These are phyloP conservation scores for Fusarium sororula DNA, from an alignment of 2,329 filamentous ascomycete genomes.

Conservation along the genomic window DNA sequence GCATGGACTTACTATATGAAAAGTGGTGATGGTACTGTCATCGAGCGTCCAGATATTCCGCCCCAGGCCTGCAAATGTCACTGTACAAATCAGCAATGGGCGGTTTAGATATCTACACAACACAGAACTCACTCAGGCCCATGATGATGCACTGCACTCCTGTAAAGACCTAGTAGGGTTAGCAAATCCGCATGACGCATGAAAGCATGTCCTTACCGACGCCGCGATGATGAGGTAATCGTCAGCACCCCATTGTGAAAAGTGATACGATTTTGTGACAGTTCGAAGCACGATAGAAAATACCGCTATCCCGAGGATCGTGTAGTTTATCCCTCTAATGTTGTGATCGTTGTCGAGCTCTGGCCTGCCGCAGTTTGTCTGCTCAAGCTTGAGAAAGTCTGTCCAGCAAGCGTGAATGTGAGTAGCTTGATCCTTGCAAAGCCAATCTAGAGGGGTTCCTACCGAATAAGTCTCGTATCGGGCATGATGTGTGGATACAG, in stretches of 20 bases:
- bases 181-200: rapidly evolving
- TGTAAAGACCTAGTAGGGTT: background rate
- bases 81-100: background rate
- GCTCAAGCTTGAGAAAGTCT: background rate
- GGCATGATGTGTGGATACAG: background rate
- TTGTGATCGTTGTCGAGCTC: background rate
- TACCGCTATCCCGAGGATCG: background rate
- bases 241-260: background rate
- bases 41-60: background rate
- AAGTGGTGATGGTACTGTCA: background rate
- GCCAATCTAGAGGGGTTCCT: rapidly evolving
- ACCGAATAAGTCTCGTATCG: background rate
- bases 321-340: background rate
- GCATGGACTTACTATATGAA: background rate
- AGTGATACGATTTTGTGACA: background rate
- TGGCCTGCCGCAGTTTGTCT: background rate
- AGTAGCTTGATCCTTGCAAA: background rate
- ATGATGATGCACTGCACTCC: background rate
- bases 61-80: background rate
- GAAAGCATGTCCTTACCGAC: background rate
- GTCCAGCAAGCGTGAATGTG: rapidly evolving
- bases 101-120: rapidly evolving
- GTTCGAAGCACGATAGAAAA: background rate
- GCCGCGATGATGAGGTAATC: background rate
- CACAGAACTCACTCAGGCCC: background rate